Conservation (phyloP, 1,139 yeast species). For the Pneumocystis wakefieldiae region DNA sequence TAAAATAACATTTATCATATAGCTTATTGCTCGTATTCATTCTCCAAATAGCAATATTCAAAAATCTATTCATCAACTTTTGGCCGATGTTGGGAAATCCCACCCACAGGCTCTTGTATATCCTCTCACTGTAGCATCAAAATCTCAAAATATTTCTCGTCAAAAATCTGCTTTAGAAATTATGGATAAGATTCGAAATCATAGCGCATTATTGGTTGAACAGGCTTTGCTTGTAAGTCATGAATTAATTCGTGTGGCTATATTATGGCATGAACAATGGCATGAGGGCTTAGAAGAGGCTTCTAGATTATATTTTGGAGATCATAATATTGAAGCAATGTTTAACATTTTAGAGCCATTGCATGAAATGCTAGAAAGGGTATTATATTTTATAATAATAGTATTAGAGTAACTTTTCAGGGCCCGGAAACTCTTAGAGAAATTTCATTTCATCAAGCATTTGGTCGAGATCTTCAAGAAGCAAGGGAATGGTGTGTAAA, state of each 20-base stretch:
- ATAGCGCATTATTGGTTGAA: slow-evolving; percentile 69
- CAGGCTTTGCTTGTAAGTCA: slow-evolving; percentile 91
- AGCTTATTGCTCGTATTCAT: slow-evolving; percentile 80
- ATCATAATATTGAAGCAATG: slow-evolving; percentile 89
- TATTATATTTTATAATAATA: background rate
- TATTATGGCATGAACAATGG: slow-evolving; percentile 97
- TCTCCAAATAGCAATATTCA: slow-evolving; percentile 84
- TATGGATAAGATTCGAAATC: slow-evolving; percentile 80
- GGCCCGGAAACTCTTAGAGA: slow-evolving; percentile 93
- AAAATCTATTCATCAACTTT: slow-evolving; percentile 57
- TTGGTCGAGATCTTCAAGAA: slow-evolving; percentile 82
- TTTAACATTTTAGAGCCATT: slow-evolving; percentile 79
- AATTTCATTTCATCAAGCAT: slow-evolving; percentile 81
- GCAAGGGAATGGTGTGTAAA: slow-evolving; percentile 90
- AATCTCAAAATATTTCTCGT: slow-evolving; percentile 78
- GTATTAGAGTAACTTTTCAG: slow-evolving; percentile 4
- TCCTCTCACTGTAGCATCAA: slow-evolving; percentile 90
- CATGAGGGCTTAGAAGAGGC: slow-evolving; percentile 96
- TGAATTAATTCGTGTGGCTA: slow-evolving; percentile 87
- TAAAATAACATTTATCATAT: background rate
- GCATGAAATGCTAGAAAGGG: slow-evolving; percentile 57
- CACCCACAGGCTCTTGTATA: slow-evolving; percentile 96
- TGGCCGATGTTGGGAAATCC: slow-evolving; percentile 80
- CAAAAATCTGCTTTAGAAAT: slow-evolving; percentile 85
- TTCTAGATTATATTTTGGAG: slow-evolving; percentile 82